Evolutionary conservation across 257 asterid species (phyloP).

Genomic region (Jacaranda copaia): DNA sequence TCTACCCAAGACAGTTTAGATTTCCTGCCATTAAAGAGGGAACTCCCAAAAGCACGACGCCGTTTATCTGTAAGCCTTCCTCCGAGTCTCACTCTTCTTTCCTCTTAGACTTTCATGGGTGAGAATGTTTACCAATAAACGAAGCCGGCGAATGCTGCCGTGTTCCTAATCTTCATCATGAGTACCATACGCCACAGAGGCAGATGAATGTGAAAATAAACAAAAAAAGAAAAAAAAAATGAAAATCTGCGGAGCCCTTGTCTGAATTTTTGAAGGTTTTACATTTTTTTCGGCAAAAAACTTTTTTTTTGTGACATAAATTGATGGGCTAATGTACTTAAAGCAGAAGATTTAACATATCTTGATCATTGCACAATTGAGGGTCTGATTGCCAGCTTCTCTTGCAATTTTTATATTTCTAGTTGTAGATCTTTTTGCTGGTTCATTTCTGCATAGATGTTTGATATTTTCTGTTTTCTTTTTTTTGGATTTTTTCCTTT

Average conservation of each 20-base stretch:
- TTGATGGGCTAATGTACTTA: background rate
- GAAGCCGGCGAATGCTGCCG: background rate
- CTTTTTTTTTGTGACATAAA: background rate
- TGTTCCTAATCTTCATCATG: background rate
- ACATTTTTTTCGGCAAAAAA: background rate
- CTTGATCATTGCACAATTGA: background rate
- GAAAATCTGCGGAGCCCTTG: background rate
- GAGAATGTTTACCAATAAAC: background rate
- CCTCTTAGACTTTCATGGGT: background rate
- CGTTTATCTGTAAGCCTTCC: slow-evolving; percentile 28
- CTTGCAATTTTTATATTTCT: background rate
- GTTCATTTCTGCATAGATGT: slow-evolving; percentile 1
- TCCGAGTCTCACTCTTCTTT: background rate
- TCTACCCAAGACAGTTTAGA: background rate
- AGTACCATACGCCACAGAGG: background rate
- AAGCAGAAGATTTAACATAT: background rate
- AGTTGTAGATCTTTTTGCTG: background rate
- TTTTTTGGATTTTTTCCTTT: background rate
- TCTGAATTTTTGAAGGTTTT: background rate
- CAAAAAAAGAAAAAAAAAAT: background rate
- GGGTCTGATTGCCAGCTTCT: background rate
- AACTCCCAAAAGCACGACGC: slow-evolving; percentile 13
- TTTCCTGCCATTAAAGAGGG: background rate
- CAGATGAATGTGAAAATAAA: background rate
- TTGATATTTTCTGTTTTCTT: background rate